phyloP scores from a whole-genome alignment of 345 rosid genomes.

The Brassica incana region DNA sequence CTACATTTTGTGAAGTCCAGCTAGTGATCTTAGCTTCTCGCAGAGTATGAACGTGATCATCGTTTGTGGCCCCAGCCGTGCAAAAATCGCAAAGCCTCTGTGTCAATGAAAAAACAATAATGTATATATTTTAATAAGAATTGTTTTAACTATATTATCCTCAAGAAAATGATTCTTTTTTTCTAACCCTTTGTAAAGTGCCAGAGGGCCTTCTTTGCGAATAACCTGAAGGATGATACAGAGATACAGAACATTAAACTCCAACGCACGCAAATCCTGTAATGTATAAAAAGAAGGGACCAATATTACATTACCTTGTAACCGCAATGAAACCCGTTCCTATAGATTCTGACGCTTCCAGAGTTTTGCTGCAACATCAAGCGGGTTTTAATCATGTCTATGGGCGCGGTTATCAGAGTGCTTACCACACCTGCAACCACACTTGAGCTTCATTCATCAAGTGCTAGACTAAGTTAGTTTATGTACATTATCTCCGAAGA shows the following conservation, averaged over 20 bases:
- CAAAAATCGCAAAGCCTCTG: constrained; percentile 80
- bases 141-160: neutral
- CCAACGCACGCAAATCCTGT: neutral
- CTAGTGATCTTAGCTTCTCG: constrained; percentile 73
- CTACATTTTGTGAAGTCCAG: constrained; percentile 76
- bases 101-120: neutral
- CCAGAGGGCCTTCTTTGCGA: constrained; percentile 67
- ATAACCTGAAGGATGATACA: constrained; percentile 53
- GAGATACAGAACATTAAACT: constrained; percentile 21
- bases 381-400: constrained; percentile 91
- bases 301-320: constrained; percentile 52
- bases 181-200: constrained; percentile 87
- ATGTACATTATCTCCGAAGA: neutral
- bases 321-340: constrained; percentile 83
- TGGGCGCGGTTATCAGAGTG: constrained; percentile 74
- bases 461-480: constrained; percentile 33
- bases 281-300: neutral
- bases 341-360: constrained; percentile 52
- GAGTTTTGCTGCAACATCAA: constrained; percentile 75
- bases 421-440: constrained; percentile 70
- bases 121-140: neutral
- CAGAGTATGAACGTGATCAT: constrained; percentile 69
- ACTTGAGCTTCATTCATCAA: constrained; percentile 64
- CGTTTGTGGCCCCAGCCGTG: constrained; percentile 89
- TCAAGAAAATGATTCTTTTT: neutral